Base-by-base conservation (phyloP, 441 rosid species). In the Capsella rubella region DNA sequence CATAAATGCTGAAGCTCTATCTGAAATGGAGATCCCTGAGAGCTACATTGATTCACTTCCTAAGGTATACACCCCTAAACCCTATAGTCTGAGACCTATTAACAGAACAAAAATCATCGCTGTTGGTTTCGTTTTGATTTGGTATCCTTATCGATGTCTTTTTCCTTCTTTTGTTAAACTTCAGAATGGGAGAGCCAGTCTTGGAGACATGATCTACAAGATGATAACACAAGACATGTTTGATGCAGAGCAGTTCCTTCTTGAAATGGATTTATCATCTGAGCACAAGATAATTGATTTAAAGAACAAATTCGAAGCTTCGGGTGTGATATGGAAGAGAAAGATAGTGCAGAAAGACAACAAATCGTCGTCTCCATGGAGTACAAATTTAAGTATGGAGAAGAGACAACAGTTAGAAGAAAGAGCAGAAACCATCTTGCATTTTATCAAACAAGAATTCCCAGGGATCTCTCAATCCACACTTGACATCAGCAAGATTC, bases 381-480 rank as follows among this genome's bases (percentile, higher is more conserved):
- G 95, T 69, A 86, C 97, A 2, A 91, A 88, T 18, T 86, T 95
- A 58, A 91, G 97, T 80, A 42, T 86, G 63, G 98, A 93, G 75
- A 93, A 93, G 78, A 90, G 97, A 78, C 97, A 95, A 73, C 86
- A 76, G 5, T 91, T 96, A 52, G 99, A 92, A 79, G 99, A 93
- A 76, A 81, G 99, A 88, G 97, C 95, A 5, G 97, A 85, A 80
- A 96, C 98, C 11, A 87, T 96, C 76, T 77, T 93, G 64, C 92
- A 87, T 50, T 84, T 96, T 47, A 69, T 96, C 72, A 92, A 93
- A 80, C 93, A 93, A n/a, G 74, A 80, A 14, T 96, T 78, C 64
- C 99, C 98, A 0, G 99, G 98, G 67, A 77, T 87, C 76, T 88
- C 98, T 76, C 98, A 96, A 59, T 96, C 98, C 18, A 35, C 93